These are phyloP conservation scores for Bonia amplexicaulis DNA, from an alignment of 176 grass and related monocot genomes.

Conservation along the genomic window DNA sequence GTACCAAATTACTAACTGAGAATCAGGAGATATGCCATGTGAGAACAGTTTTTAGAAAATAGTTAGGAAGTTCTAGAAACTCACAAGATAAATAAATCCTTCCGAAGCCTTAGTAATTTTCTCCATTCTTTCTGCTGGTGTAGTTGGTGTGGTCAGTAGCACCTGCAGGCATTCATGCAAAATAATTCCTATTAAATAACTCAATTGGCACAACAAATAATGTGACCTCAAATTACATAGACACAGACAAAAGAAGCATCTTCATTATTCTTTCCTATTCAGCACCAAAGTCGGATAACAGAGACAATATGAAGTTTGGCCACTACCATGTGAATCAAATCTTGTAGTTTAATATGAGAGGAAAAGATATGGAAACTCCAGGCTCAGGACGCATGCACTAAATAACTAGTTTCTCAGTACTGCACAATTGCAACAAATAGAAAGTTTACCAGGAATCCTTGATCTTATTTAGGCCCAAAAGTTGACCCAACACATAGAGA, in stretches of 20 bases:
- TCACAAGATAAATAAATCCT: slow-evolving; percentile 98
- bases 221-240: not conserved
- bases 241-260: slow-evolving; percentile 5
- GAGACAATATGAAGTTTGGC: not conserved
- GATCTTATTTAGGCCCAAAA: not conserved
- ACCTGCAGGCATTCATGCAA: slow-evolving; percentile 56
- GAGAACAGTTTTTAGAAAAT: not conserved
- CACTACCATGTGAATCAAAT: not conserved
- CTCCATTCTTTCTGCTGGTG: slow-evolving; percentile 96
- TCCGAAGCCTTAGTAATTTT: slow-evolving; percentile 75
- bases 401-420: not conserved
- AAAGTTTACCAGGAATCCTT: not conserved
- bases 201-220: not conserved
- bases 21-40: not conserved
- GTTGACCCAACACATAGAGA: not conserved
- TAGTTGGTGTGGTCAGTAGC: slow-evolving; percentile 94
- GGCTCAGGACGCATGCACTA: not conserved
- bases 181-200: slow-evolving; percentile 6
- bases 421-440: not conserved
- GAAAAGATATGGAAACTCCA: not conserved
- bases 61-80: slow-evolving; percentile 4
- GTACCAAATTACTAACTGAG: not conserved
- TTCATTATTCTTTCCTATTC: not conserved
- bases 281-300: not conserved
- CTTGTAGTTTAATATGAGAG: not conserved